Evolutionary conservation across 345 rosid genomes (phyloP).

Genomic region (Gossypium thurberi): DNA sequence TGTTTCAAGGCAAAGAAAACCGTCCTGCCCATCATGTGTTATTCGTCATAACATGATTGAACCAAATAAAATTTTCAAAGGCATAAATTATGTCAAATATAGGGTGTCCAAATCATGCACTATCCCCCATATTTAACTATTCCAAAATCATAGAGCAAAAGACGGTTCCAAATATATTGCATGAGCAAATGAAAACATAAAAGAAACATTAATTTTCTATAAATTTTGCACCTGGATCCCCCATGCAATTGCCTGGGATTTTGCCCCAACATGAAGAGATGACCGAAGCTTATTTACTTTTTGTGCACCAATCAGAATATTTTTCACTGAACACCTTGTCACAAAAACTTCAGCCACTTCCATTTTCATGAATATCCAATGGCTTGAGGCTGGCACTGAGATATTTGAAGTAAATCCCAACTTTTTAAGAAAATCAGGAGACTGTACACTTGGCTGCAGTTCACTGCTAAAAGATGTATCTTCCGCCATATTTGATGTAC

Average conservation of each 20-base stretch:
- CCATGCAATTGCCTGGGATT: constrained; percentile 46
- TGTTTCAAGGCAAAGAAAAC: constrained; percentile 57
- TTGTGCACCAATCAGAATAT: constrained; percentile 37
- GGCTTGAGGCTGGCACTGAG: constrained; percentile 25
- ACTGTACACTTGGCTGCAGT: constrained; percentile 29
- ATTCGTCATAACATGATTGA: constrained; percentile 7
- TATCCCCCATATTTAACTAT: not conserved
- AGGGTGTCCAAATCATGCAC: not conserved
- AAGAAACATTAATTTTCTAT: constrained; percentile 10
- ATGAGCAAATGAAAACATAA: constrained; percentile 10
- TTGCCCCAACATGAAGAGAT: constrained; percentile 50
- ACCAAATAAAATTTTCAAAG: not conserved
- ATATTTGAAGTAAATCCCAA: constrained; percentile 34
- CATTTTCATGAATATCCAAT: constrained; percentile 43
- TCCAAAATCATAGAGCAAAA: not conserved
- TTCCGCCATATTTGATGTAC: constrained; percentile 17
- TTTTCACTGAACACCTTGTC: constrained; percentile 47
- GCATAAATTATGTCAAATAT: not conserved
- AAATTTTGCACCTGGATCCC: constrained; percentile 48
- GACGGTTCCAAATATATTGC: not conserved
- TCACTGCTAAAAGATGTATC: constrained; percentile 28
- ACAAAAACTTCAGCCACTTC: constrained; percentile 42
- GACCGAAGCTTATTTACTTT: constrained; percentile 48
- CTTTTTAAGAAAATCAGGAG: constrained; percentile 30
- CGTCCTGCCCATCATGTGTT: constrained; percentile 66